phyloP scores from a whole-genome alignment of 1,284 basidiomycete genomes.

The Cryptococcus deneoformans region DNA sequence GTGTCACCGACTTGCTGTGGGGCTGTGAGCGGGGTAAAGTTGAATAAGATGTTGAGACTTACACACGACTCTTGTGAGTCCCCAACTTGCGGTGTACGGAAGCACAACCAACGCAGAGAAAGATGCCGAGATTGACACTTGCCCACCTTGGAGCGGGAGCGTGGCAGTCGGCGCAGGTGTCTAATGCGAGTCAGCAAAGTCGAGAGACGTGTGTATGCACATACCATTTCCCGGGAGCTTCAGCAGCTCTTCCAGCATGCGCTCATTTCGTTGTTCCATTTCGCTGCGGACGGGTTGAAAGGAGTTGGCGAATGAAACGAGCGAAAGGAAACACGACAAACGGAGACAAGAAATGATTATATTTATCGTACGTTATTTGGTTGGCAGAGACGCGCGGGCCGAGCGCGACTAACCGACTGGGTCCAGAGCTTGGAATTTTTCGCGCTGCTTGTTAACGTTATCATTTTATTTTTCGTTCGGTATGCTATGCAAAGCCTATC shows the following conservation, averaged over 20 bases:
- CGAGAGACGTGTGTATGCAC: constrained; percentile 6
- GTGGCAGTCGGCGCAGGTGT: constrained; percentile 47
- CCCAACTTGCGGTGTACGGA: constrained; percentile 47
- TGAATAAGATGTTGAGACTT: constrained; percentile 10
- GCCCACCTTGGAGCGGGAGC: constrained; percentile 46
- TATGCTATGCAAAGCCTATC: no score
- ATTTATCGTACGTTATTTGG: no score
- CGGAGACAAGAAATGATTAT: no score
- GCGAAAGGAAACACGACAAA: no score
- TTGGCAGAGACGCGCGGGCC: not conserved
- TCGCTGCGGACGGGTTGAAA: not conserved
- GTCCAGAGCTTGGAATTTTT: no score
- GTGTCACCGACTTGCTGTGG: constrained; percentile 44
- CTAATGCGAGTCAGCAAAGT: constrained; percentile 16
- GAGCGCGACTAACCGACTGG: no score
- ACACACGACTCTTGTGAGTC: constrained; percentile 48
- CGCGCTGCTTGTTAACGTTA: no score
- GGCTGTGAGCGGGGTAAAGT: not conserved
- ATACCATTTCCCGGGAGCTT: constrained; percentile 45
- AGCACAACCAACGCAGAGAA: constrained; percentile 43
- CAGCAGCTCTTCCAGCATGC: constrained; percentile 46
- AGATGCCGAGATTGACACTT: constrained; percentile 44
- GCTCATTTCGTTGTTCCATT: constrained; percentile 37
- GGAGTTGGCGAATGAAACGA: no score
- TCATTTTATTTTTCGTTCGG: no score